Evolutionary conservation across 1,284 basidiomycete genomes (phyloP), one percentile per base, ranked within the genome.

Genomic region (Sphaerobolus stellatus): DNA sequence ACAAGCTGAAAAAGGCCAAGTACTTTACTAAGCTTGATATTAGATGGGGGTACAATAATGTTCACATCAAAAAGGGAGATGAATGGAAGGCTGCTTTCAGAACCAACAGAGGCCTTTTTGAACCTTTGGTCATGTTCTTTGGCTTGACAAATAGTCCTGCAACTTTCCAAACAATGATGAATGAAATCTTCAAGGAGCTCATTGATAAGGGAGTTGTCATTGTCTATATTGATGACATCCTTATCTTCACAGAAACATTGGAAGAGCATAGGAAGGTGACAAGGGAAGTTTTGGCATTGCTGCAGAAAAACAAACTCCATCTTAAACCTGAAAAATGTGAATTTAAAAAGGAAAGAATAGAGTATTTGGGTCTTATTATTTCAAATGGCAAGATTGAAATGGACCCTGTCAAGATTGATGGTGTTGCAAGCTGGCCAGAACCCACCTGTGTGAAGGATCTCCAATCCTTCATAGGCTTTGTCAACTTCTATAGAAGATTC

Each of bases 351-450:
- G 22, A 45, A 0, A 8, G 63, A 16, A 61, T 71, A 1, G 68
- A 75, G n/a, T 82, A 72, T 62, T 66, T 82, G 0, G 76, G 78
- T 5, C 61, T 71, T 24, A 60, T 75, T 40, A 56, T 78, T 2
- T 29, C 46, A 0, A 25, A 59, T 24, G 53, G 62, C 1, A 58
- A 64, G 0, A 29, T 77, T 1, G 14, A 43, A 0, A 77, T 79
- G 74, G 71, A 75, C 47, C 62, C 64, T 0, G 56, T 56, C 0
- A 80, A 80, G 56, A 58, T 79, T 0, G 13, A 66, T 1, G 66
- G 65, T 0, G 62, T 79, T 6, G n/a, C 30, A 0, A 53, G 61
- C 7, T 81, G 78, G 78, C 70, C 68, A 46, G 58, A 33, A 25
- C 70, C 63, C 13, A 64, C 36, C 49, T 66, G 46, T 52, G 69